Base-by-base conservation (phyloP, 2,329 filamentous ascomycete genomes). In the Fusarium sp. region DNA sequence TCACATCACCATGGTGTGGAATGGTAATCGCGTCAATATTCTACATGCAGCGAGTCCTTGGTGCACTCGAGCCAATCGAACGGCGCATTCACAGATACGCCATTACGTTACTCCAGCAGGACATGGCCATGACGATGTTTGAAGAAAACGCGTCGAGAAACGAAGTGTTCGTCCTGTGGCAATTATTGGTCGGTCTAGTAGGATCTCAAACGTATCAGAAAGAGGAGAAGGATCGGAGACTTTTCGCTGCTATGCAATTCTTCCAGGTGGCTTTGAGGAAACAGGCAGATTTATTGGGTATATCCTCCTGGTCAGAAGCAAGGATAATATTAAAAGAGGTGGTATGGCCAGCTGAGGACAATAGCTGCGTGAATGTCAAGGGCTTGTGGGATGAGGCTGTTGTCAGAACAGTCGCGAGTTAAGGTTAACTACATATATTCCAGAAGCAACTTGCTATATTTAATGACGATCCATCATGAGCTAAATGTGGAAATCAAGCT, bases 311-410 rank as follows among this genome's bases (percentile, higher is more conserved):
- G 60, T n/a, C 36, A 4, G 51, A 64, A 21, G 46, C 40, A 11
- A 58, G 15, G 5, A 10, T 4, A 14, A 19, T 19, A 1, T 11
- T 64, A 6, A 6, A 17, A 0, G 23, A 49, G 6, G 24, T 64
- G 10, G 39, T 40, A 4, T 64, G 60, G 60, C 52, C 60, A 0
- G 19, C 15, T 17, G 15, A 15, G 12, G n/a, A 12, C 8, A 7
- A 2, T 3, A 15, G 12, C 14, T 11, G 17, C 1, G 32, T 23
- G 3, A 32, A 44, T 4, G 9, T 64, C 2, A 19, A 30, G 11
- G 21, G 46, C 4, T 6, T 58, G 2, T 64, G 58, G 74, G 71
- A 19, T 6, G 14, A 42, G 8, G 20, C 30, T 4, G 0, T 58
- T 6, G 21, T 5, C 5, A 4, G 17, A 10, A 6, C 36, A 10